Conservation (phyloP, 2,329 filamentous ascomycete species). For the Aspergillus awamori region DNA sequence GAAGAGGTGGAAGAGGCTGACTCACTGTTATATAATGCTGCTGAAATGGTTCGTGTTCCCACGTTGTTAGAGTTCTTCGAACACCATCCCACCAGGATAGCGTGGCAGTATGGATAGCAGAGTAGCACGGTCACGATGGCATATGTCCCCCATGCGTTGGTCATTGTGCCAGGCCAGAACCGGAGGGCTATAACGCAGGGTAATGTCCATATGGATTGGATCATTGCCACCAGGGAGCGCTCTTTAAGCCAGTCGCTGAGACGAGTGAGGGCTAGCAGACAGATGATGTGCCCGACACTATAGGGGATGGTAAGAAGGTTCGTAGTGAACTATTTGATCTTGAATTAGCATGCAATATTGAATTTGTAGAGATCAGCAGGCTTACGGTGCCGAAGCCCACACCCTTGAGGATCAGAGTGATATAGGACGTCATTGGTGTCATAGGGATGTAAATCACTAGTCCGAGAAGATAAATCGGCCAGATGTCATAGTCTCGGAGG, state of each 20-base stretch:
- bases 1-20: background rate
- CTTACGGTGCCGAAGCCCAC: conserved; percentile 58
- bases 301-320: conserved; percentile 65
- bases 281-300: conserved; percentile 38
- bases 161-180: conserved; percentile 48
- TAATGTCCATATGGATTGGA: conserved; percentile 62
- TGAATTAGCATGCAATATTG: background rate
- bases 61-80: conserved; percentile 66
- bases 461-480: conserved; percentile 59
- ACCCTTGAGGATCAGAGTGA: conserved; percentile 61
- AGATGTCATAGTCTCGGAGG: conserved; percentile 63
- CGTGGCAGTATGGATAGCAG: conserved; percentile 61
- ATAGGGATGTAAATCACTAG: conserved; percentile 59
- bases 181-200: conserved; percentile 59
- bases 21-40: conserved; percentile 60
- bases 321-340: conserved; percentile 51
- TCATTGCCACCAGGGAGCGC: conserved; percentile 51
- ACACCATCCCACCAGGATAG: conserved; percentile 63
- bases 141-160: conserved; percentile 56
- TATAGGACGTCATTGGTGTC: conserved; percentile 55
- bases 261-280: conserved; percentile 50
- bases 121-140: conserved; percentile 53
- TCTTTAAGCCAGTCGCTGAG: conserved; percentile 52
- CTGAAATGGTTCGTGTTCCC: conserved; percentile 63
- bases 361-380: background rate